Evolutionary conservation across 1,284 basidiomycete genomes (phyloP), one percentile per base, ranked within the genome.

Genomic region (Irpex sp.): DNA sequence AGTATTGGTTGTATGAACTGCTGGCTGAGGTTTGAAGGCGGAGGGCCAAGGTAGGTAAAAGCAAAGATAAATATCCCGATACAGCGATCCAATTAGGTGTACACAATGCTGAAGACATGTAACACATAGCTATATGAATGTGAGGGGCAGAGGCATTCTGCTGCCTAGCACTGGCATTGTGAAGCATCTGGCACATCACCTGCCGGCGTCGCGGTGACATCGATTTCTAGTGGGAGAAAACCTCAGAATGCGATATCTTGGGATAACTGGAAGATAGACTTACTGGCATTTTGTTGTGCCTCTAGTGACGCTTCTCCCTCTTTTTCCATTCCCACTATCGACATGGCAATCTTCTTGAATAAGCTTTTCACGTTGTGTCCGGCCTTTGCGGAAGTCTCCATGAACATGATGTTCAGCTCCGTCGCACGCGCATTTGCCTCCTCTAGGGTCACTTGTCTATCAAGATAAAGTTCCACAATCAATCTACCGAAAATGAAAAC

Each of bases 321-420:
- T 71, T 90, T 91, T 72, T 97, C 94, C 86, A 96, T 96, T 8
- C 97, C 97, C 5, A 97, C 97, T 62, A 99, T 78, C 2, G 95
- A 95, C 88, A 98, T 91, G 0, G 97, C 97, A 69, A 99, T 99
- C 84, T 98, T 99, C 81, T 98, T 94, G 85, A 99, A 99, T 66
- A 99, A 78, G 66, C 93, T 93, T 82, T 99, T 99, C 68, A 99
- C 97, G 69, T 99, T 99, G 77, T 99, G 97, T 1, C 97, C 97
- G 2, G 97, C 97, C 76, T 99, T 99, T 39, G 97, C 97, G 37
- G 95, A 97, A 3, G 97, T 99, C 79, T 99, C 97, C 89, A 99
- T 98, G 74, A 97, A 98, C 92, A 99, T 95, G 71, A 99, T 93
- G 72, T 91, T 92, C 66, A 97, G 82, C 74, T 97, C 92, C 60